Evolutionary conservation across 306 rosid genomes (phyloP), one percentile per base, ranked within the genome.

Genomic region (Canavalia gladiata): DNA sequence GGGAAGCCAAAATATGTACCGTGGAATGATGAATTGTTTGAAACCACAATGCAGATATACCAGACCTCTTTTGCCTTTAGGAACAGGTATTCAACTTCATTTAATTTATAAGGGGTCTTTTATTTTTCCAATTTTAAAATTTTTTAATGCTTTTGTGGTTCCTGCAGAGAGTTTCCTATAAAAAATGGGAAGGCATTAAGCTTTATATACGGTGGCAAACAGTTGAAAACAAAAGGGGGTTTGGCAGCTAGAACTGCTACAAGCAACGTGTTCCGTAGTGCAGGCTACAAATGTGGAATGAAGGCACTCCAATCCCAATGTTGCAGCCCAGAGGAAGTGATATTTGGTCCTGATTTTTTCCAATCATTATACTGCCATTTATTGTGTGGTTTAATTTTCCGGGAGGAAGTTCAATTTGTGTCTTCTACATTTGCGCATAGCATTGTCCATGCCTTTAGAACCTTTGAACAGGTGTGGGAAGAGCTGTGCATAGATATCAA

Each of bases 321-420:
- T 62, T 85, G 97, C 76, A 91, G 99, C 92, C 99, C 98, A 0
- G 98, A 96, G 13, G 99, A 93, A 78, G 99, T 96, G 57, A 90
- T 96, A 58, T 96, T 96, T 34, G 98, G 97, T 33, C 87, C 92
- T 4, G 98, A 93, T 74, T 92, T 93, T 74, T 88, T 84, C 71
- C 97, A 96, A 77, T 93, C 99, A 5, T 56, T 96, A 6, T 96
- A 96, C 81, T 96, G 99, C 81, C 99, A 96, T 82, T 89, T 96
- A 62, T 72, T 96, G 18, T 87, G 98, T 57, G 98, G 98, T 1
- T 79, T 96, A 4, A 88, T 96, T 57, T 92, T 86, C 71, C 71
- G 87, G 0, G 92, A 93, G 0, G 94, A 93, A 50, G 87, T 96
- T 79, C 92, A 91, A 50, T 35, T 83, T 13, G 88, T 96, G 18